Conservation (phyloP, 345 rosid species). For the Pistacia atlantica region DNA sequence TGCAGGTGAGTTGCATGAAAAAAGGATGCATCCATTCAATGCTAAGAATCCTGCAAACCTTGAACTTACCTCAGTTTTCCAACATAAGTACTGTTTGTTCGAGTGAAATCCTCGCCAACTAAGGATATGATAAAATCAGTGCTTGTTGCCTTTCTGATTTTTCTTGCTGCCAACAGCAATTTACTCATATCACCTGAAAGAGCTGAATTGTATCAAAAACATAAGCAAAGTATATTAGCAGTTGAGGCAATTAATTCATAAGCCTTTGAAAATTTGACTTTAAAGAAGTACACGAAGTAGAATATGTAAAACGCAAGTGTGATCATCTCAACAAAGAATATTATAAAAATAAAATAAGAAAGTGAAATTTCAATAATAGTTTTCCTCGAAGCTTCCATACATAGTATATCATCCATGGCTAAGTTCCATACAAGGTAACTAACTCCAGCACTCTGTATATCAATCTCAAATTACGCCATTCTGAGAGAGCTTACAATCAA, state of each 20-base stretch:
- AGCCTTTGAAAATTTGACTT: background rate
- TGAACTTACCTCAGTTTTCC: constrained; percentile 74
- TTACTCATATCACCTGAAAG: constrained; percentile 77
- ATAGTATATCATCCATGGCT: background rate
- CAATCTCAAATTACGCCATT: background rate
- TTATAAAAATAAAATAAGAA: background rate
- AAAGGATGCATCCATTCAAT: constrained; percentile 9
- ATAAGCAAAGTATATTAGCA: background rate
- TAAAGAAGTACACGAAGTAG: background rate
- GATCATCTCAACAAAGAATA: background rate
- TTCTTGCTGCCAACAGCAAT: constrained; percentile 82
- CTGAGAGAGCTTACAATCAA: background rate
- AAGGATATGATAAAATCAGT: constrained; percentile 78
- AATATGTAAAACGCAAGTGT: background rate
- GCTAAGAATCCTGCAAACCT: background rate
- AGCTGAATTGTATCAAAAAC: constrained; percentile 39
- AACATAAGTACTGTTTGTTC: constrained; percentile 53
- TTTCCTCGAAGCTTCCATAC: background rate
- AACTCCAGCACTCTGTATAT: background rate
- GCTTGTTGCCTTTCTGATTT: constrained; percentile 63
- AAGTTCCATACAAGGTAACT: background rate
- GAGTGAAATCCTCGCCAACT: constrained; percentile 62
- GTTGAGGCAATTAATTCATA: background rate
- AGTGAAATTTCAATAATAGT: background rate
- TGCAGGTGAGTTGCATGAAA: constrained; percentile 16